Evolutionary conservation across 2,329 filamentous ascomycete genomes (phyloP).

Genomic region (Cladosporium colombiae): DNA sequence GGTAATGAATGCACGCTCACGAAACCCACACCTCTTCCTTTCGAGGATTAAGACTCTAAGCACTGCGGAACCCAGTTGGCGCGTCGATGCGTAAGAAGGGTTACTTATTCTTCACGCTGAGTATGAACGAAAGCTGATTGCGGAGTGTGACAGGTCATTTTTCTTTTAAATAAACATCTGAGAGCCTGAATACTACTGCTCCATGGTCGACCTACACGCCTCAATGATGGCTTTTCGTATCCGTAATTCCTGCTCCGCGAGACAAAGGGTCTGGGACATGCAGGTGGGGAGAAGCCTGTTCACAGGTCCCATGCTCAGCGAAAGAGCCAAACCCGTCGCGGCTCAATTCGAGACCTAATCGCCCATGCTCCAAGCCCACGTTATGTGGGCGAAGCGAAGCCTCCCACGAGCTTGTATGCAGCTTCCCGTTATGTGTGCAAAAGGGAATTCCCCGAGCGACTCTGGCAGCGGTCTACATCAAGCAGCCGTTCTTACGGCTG

Average conservation of each 20-base stretch:
- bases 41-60: no score
- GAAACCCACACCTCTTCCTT: background rate
- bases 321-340: background rate
- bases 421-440: background rate
- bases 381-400: background rate
- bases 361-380: background rate
- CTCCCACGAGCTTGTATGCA: background rate
- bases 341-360: background rate
- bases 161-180: background rate
- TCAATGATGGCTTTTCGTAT: background rate
- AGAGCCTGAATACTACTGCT: background rate
- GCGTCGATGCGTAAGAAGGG: no score
- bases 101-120: no score
- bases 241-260: background rate
- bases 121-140: background rate
- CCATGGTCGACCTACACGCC: background rate
- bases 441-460: background rate
- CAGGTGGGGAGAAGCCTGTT: background rate
- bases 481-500: slow-evolving; percentile 67
- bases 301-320: background rate
- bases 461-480: slow-evolving; percentile 56
- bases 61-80: no score
- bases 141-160: background rate
- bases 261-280: background rate
- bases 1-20: background rate